These are phyloP conservation scores for Lentinula lateritia DNA, from an alignment of 768 basidiomycete genomes.

Conservation along the genomic window DNA sequence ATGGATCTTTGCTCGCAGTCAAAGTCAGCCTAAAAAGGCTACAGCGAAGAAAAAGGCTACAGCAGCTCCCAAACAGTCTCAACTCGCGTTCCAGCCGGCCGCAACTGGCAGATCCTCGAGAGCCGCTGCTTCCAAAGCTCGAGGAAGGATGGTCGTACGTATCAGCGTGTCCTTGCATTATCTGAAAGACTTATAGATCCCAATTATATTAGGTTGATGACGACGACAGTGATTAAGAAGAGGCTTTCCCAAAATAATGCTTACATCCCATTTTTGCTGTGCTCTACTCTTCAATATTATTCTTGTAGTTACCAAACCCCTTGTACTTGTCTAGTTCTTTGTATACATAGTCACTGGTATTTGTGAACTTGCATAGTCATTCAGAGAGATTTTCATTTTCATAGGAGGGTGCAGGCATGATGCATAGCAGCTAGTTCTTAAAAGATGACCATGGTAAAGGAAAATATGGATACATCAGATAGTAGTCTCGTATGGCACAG, in stretches of 20 bases:
- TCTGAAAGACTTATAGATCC: not conserved
- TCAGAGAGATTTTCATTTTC: not conserved
- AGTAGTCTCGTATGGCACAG: conserved; percentile 93
- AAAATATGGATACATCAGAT: conserved; percentile 42
- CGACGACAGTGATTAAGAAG: conserved; percentile 20
- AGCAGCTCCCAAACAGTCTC: conserved; percentile 41
- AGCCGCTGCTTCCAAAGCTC: conserved; percentile 66
- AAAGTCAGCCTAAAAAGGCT: conserved; percentile 43
- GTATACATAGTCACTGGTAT: no score
- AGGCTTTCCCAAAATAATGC: not conserved
- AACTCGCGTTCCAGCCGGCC: conserved; percentile 59
- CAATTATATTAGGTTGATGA: conserved; percentile 1
- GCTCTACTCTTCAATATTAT: not conserved
- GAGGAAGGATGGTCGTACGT: conserved; percentile 53
- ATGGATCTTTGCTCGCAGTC: conserved; percentile 17
- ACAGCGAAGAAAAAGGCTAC: conserved; percentile 42
- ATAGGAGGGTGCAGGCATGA: not conserved
- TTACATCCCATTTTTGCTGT: not conserved
- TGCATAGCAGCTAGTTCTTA: not conserved
- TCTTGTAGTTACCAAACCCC: not conserved
- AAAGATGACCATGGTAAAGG: not conserved
- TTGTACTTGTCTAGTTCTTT: not conserved
- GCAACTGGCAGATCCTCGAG: conserved; percentile 47
- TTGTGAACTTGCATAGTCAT: not conserved
- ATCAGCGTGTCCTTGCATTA: not conserved